These are phyloP conservation scores for Globisporangium splendens DNA, from an alignment of 352 stramenopile species.

Conservation along the genomic window DNA sequence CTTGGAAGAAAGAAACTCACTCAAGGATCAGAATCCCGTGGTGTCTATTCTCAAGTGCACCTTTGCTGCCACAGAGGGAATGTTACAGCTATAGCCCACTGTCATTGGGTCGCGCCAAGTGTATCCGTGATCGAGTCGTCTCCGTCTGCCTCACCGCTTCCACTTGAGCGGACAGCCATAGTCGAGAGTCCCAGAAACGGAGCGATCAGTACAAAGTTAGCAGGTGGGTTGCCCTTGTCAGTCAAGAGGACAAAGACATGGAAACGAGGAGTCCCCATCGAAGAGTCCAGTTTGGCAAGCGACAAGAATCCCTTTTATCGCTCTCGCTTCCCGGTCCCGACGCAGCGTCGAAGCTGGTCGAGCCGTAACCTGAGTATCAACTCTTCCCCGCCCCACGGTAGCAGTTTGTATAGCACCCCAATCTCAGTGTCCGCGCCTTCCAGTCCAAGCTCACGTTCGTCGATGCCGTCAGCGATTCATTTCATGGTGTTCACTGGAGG, in stretches of 20 bases:
- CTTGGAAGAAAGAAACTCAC: conserved; percentile 15
- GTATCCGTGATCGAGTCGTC: neutral
- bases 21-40: conserved; percentile 13
- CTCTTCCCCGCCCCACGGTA: neutral
- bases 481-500: conserved; percentile 73
- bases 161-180: conserved; percentile 1
- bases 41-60: conserved; percentile 4
- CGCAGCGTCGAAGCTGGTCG: conserved; percentile 26
- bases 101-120: conserved; percentile 23
- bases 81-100: conserved; percentile 50
- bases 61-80: conserved; percentile 36
- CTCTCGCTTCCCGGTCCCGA: conserved; percentile 34
- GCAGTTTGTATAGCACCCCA: neutral
- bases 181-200: neutral
- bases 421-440: conserved; percentile 22
- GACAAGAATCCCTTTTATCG: conserved; percentile 66
- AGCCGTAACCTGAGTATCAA: conserved; percentile 32
- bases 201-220: neutral
- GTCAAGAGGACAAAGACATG: conserved; percentile 15
- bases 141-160: neutral
- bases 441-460: conserved; percentile 7
- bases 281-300: conserved; percentile 37
- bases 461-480: conserved; percentile 21
- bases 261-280: conserved; percentile 22
- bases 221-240: conserved; percentile 14